Evolutionary conservation across 2,329 filamentous ascomycete species (phyloP), one percentile per base, ranked within the genome.

Genomic region (Nemania sp.): DNA sequence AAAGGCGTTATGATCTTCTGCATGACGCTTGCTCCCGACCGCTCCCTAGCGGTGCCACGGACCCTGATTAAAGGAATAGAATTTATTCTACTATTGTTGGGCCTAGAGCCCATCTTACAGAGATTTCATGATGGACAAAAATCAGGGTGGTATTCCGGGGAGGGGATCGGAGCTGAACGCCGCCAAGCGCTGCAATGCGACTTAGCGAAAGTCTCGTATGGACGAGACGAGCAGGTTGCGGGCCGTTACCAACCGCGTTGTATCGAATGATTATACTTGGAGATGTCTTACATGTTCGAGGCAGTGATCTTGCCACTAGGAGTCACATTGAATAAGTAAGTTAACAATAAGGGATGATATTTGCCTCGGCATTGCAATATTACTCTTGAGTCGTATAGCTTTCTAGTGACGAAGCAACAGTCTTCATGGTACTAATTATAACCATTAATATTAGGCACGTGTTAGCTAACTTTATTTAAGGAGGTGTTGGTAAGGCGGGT

Each of bases 91-190:
- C n/a, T 20, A 45, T 53, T 1, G 35, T 43, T 45, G 15, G 32
- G 26, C 29, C 43, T 26, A 43, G n/a, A 64, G 47, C 56, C 51
- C 47, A 43, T 41, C 52, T n/a, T 18, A 24, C 27, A 22, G 6
- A 56, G 45, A 51, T 18, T 13, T 20, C 22, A 29, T 24, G 8
- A 32, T 29, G n/a, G 47, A 15, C 11, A 41, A 45, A 52, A 15
- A n/a, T 22, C 11, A 65, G 47, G 35, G 66, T 69, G 22, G 53
- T 22, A 66, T 62, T 62, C 27, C 55, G 27, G 24, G 51, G 49
- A 51, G 55, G 38, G 6, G 6, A 55, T 59, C 61, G 49, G 55
- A 70, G 68, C 68, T 70, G 68, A 70, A 65, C 20, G 59, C n/a
- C 26, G 68, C 68, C 68, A 70, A 70, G 68, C 54, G 18, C 18